Percentiles rank a stretch among this genome's conserved stretches.
These are phyloP conservation scores for Eucommia ulmoides DNA, from an alignment of 257 asterid species.

Conservation along the genomic window DNA sequence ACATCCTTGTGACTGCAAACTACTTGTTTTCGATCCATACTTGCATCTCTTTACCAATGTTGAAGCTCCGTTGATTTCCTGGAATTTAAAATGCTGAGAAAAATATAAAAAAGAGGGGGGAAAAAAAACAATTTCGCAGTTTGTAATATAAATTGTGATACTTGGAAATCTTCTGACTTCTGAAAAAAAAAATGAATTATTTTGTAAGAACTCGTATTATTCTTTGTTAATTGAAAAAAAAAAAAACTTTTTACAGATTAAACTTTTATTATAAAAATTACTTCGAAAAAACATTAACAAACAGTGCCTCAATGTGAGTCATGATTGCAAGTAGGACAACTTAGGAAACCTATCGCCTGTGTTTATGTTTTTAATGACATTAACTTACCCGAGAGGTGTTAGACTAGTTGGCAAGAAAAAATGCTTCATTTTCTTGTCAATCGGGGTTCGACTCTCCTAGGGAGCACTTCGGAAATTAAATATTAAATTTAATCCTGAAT, in stretches of 20 bases:
- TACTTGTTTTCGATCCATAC: slow-evolving; percentile 27
- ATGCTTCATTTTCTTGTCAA: too few relatives aligned
- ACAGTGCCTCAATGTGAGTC: too few relatives aligned
- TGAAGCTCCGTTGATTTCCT: slow-evolving; percentile 23
- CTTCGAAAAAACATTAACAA: too few relatives aligned
- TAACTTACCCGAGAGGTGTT: too few relatives aligned
- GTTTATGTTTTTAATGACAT: too few relatives aligned
- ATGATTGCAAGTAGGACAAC: too few relatives aligned
- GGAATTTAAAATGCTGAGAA: background rate
- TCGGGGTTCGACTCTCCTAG: background rate
- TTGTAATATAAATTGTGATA: background rate
- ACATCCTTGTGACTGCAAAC: slow-evolving; percentile 39
- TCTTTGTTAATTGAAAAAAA: too few relatives aligned
- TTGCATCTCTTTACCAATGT: slow-evolving; percentile 32
- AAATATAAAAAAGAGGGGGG: background rate
- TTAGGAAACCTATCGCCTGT: too few relatives aligned
- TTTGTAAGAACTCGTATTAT: background rate
- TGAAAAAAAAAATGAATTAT: background rate
- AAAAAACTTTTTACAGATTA: too few relatives aligned
- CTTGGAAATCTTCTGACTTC: background rate
- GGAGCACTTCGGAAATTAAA: background rate
- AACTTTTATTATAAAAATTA: too few relatives aligned
- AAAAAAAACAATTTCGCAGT: background rate
- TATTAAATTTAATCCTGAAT: background rate
- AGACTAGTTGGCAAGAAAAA: too few relatives aligned